phyloP scores from a whole-genome alignment of 2,329 filamentous ascomycete genomes.

The Phoma sp. region DNA sequence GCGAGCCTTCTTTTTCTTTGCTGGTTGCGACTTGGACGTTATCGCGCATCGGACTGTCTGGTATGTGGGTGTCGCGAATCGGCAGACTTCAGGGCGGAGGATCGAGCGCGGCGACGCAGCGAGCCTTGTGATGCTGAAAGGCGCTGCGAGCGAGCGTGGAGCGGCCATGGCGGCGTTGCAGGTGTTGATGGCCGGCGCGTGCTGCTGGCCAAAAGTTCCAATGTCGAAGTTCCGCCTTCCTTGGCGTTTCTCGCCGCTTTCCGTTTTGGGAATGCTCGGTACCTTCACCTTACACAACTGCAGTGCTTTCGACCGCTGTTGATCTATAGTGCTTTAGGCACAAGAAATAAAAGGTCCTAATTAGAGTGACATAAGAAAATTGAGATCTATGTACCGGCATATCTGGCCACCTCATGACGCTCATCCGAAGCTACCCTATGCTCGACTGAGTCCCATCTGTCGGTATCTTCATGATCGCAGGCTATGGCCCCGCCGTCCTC shows the following conservation, averaged over 20 bases:
- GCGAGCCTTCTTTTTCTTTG: conserved; percentile 65
- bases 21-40: conserved; percentile 48
- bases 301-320: no score
- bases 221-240: background rate
- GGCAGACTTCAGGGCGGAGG: conserved; percentile 26
- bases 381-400: no score
- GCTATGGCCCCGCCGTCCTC: no score
- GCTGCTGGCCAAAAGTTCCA: conserved; percentile 8
- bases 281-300: no score
- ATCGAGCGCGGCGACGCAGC: conserved; percentile 15
- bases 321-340: no score
- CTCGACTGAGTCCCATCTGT: no score
- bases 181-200: conserved; percentile 7
- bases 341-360: no score
- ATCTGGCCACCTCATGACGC: no score
- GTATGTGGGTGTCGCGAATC: conserved; percentile 34
- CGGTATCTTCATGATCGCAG: no score
- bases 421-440: no score
- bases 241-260: background rate
- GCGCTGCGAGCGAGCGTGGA: conserved; percentile 41
- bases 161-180: conserved; percentile 40
- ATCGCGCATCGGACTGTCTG: conserved; percentile 50
- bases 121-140: conserved; percentile 38
- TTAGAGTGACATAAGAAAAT: no score
- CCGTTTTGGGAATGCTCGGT: background rate